phyloP scores from a whole-genome alignment of 208 protist species.

The Leishmania amazonensis region DNA sequence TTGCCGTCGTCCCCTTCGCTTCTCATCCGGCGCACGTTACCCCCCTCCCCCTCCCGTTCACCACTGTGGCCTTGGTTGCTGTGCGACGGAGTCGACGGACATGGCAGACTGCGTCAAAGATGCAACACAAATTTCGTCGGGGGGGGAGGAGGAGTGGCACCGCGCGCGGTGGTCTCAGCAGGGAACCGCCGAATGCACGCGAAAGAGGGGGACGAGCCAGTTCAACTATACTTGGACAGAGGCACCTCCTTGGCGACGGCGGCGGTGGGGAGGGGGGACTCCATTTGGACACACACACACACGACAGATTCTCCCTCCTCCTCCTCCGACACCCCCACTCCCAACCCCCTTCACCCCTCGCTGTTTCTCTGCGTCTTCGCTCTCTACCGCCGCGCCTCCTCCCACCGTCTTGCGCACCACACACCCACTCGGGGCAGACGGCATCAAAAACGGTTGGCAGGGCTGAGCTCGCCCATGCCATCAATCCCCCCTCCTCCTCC shows the following conservation, averaged over 20 bases:
- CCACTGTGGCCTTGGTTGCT: background rate
- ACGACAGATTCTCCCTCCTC: background rate
- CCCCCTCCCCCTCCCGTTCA: background rate
- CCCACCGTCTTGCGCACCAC: background rate
- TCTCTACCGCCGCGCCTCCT: too few species aligned
- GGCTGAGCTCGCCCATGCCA: background rate
- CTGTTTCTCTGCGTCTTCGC: background rate
- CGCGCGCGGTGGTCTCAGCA: background rate
- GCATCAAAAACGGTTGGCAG: background rate
- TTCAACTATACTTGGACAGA: background rate
- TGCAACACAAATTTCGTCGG: background rate
- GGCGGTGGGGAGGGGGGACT: background rate
- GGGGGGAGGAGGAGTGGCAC: background rate
- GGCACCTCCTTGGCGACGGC: background rate
- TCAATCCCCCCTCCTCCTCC: background rate
- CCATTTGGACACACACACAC: background rate
- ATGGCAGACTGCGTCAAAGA: background rate
- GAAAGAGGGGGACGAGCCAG: background rate
- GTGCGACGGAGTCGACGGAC: background rate
- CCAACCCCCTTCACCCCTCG: too few species aligned
- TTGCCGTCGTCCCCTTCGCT: background rate
- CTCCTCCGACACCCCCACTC: too few species aligned
- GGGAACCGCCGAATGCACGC: background rate
- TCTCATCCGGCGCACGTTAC: background rate
- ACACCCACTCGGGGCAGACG: background rate